Conservation (phyloP, 139 green algal species). For the Tetradesmus obliquus region DNA sequence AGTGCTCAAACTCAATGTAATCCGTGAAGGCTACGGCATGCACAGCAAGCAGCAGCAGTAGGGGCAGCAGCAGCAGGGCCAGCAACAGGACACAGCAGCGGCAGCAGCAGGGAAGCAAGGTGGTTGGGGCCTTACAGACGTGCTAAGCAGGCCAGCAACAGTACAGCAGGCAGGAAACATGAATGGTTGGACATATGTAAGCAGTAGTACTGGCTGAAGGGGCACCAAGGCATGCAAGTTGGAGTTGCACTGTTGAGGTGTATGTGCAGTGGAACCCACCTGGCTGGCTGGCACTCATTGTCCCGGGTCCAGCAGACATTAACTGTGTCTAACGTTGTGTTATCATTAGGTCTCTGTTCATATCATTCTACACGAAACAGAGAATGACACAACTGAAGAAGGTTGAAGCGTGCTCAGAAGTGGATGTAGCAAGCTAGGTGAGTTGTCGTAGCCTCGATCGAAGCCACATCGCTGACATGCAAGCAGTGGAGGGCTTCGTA, state of each 20-base stretch:
- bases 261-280: background rate
- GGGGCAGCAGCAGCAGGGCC: background rate
- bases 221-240: background rate
- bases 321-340: background rate
- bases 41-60: background rate
- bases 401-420: too few relatives aligned
- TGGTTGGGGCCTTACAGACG: background rate
- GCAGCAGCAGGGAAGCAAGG: background rate
- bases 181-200: background rate
- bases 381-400: background rate
- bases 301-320: background rate
- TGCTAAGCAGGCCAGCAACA: background rate
- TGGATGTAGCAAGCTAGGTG: too few relatives aligned
- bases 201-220: background rate
- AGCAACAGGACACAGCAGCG: background rate
- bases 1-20: slow-evolving; percentile 51
- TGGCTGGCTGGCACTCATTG: background rate
- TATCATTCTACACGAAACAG: background rate
- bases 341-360: background rate
- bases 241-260: background rate
- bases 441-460: background rate
- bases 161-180: background rate
- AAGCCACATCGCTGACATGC: background rate
- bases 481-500: background rate
- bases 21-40: slow-evolving; percentile 23